These are phyloP conservation scores for Candida vaughaniae DNA, from an alignment of 805 yeast genomes.

Conservation along the genomic window DNA sequence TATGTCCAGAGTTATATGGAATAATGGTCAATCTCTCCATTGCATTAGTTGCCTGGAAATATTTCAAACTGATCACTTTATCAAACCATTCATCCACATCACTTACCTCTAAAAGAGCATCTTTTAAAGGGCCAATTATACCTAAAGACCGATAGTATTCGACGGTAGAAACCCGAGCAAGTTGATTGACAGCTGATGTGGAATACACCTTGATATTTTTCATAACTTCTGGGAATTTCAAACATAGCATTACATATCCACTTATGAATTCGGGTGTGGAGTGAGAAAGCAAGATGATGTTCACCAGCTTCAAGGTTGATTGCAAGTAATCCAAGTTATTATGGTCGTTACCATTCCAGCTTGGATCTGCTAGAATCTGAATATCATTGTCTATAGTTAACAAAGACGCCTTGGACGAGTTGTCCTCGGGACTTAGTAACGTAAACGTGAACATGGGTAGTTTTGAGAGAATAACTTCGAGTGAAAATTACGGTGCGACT, in stretches of 20 bases:
- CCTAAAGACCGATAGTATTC: conserved; percentile 77
- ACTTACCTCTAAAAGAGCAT: conserved; percentile 57
- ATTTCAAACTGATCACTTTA: conserved; percentile 65
- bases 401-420: conserved; percentile 44
- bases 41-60: conserved; percentile 69
- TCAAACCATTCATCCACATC: conserved; percentile 85
- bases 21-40: conserved; percentile 65
- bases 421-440: conserved; percentile 27
- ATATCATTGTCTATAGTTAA: conserved; percentile 56
- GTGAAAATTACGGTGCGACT: not conserved
- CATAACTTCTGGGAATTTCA: conserved; percentile 53
- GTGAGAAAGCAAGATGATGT: conserved; percentile 80
- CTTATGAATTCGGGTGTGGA: conserved; percentile 79
- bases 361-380: conserved; percentile 66
- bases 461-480: not conserved
- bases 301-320: conserved; percentile 43
- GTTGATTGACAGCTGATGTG: conserved; percentile 83
- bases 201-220: conserved; percentile 75
- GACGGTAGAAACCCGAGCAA: conserved; percentile 83
- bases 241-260: conserved; percentile 68
- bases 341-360: conserved; percentile 60
- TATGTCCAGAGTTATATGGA: conserved; percentile 88
- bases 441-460: conserved; percentile 38
- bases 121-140: conserved; percentile 65
- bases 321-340: conserved; percentile 35